These are phyloP conservation scores for Pythium aristosporum DNA, from an alignment of 352 stramenopile species.

Conservation along the genomic window DNA sequence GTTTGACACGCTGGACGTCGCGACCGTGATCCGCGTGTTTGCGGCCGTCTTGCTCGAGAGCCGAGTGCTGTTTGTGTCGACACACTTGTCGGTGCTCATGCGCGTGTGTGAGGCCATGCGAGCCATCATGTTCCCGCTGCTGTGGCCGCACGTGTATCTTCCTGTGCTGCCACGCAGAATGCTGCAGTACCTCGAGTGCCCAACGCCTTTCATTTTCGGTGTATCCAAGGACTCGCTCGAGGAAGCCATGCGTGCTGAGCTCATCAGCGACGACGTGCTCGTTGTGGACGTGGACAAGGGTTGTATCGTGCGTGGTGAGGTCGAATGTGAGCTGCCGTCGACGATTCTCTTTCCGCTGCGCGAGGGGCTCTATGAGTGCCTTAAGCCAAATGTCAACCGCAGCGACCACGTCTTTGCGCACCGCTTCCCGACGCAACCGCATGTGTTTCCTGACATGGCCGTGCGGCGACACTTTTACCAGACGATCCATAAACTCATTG, in stretches of 20 bases:
- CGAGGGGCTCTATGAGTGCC: slow-evolving; percentile 29
- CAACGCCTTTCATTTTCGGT: slow-evolving; percentile 85
- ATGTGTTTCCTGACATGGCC: slow-evolving; percentile 71
- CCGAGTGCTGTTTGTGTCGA: slow-evolving; percentile 81
- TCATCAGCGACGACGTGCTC: slow-evolving; percentile 68
- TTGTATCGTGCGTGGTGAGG: slow-evolving; percentile 20
- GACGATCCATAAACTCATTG: slow-evolving; percentile 68
- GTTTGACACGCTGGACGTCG: slow-evolving; percentile 79
- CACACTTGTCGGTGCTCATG: slow-evolving; percentile 78
- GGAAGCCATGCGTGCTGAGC: slow-evolving; percentile 49
- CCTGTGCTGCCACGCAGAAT: slow-evolving; percentile 75
- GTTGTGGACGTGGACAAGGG: slow-evolving; percentile 60
- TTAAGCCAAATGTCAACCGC: slow-evolving; percentile 35
- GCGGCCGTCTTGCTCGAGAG: slow-evolving; percentile 77
- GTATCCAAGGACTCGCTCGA: slow-evolving; percentile 64
- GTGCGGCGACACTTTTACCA: slow-evolving; percentile 69
- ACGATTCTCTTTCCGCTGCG: slow-evolving; percentile 26
- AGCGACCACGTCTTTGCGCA: slow-evolving; percentile 37
- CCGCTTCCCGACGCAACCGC: slow-evolving; percentile 36
- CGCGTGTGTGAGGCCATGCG: slow-evolving; percentile 76
- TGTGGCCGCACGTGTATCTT: slow-evolving; percentile 88
- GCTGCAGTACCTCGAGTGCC: slow-evolving; percentile 84
- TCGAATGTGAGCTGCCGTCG: slow-evolving; percentile 21
- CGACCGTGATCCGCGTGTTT: slow-evolving; percentile 74
- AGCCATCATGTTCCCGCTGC: slow-evolving; percentile 81